Evolutionary conservation across 2,329 filamentous ascomycete genomes (phyloP).

Genomic region (Penicillium psychrosexuale): DNA sequence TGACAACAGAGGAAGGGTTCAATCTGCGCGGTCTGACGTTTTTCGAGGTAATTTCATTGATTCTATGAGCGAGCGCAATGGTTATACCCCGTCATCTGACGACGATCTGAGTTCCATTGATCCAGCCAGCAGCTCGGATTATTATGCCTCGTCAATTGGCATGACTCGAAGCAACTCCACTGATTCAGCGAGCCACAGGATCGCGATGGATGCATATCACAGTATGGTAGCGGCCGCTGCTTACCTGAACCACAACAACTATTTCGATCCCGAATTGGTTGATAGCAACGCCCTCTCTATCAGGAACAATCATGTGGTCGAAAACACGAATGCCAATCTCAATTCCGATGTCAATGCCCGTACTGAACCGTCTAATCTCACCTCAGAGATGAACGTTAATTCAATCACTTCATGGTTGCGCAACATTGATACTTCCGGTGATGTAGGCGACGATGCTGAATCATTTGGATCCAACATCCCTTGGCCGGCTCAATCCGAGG

Average conservation of each 20-base stretch:
- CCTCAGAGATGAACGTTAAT: background rate
- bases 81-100: background rate
- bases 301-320: background rate
- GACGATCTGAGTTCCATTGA: too few relatives aligned
- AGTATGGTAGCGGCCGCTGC: background rate
- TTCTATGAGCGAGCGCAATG: background rate
- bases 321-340: background rate
- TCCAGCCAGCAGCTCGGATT: too few relatives aligned
- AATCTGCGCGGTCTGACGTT: background rate
- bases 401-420: background rate
- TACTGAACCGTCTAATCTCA: background rate
- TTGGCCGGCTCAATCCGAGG: too few relatives aligned
- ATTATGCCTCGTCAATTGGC: background rate
- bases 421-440: background rate
- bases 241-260: background rate
- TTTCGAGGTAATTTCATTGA: background rate
- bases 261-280: background rate
- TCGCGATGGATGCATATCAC: background rate
- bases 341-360: background rate
- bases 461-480: background rate
- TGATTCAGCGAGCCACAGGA: background rate
- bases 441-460: too few relatives aligned
- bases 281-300: too few relatives aligned
- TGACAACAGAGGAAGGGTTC: background rate
- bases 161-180: background rate